Percentiles rank a stretch among this genome's conserved stretches.
Evolutionary conservation across 1,284 basidiomycete genomes (phyloP).

Genomic region (Rhodofomes roseus): DNA sequence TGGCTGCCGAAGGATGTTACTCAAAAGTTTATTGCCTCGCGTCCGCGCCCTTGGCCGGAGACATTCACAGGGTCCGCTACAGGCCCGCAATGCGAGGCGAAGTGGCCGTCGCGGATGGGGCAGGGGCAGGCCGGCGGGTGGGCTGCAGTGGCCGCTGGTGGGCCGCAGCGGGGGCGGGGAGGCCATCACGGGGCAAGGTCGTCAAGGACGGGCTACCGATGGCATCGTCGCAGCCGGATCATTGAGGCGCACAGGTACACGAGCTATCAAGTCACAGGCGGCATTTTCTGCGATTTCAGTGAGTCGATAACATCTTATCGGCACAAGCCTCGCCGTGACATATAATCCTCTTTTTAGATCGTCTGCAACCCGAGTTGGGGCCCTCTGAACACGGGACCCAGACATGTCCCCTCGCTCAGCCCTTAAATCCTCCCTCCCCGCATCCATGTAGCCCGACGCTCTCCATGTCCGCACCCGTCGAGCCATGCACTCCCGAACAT

Average conservation of each 20-base stretch:
- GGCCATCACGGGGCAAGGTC: constrained; percentile 25
- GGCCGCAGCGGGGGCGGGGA: background rate
- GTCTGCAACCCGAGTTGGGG: constrained; percentile 14
- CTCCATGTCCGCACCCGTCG: constrained; percentile 12
- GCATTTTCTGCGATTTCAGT: constrained; percentile 17
- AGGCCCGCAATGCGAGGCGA: background rate
- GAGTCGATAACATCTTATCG: constrained; percentile 30
- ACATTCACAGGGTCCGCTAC: constrained; percentile 12
- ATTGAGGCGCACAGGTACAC: constrained; percentile 19
- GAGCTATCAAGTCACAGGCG: constrained; percentile 14
- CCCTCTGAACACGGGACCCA: constrained; percentile 20
- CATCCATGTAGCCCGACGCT: constrained; percentile 12
- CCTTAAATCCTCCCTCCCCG: constrained; percentile 9
- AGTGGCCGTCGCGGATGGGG: background rate
- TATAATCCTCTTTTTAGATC: constrained; percentile 14
- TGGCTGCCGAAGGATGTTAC: constrained; percentile 11
- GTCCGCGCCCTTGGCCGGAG: constrained; percentile 10
- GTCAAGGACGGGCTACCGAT: constrained; percentile 25
- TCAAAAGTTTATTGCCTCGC: constrained; percentile 26
- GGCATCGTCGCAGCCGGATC: constrained; percentile 23
- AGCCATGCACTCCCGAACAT: background rate
- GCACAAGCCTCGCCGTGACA: constrained; percentile 9
- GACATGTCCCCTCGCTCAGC: constrained; percentile 13
- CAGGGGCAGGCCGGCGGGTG: background rate
- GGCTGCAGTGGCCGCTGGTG: background rate